A percentile compares a stretch with the other conserved stretches of the same genome.
Conservation (phyloP, 2,329 filamentous ascomycete genomes). For the Calonectria hawksworthii region DNA sequence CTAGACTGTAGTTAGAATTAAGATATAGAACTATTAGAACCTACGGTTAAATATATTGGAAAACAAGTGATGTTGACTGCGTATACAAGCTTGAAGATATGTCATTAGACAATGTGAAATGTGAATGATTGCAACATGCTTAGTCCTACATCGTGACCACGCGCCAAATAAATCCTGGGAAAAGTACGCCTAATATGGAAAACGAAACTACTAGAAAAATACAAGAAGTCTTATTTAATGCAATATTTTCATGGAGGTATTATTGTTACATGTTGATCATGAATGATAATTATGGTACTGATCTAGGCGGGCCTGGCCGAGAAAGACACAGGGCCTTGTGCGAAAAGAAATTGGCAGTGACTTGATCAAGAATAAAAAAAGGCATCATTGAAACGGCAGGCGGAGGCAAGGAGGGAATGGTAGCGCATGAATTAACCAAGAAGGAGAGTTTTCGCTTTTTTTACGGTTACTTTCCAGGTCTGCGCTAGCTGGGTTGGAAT, state of each 20-base stretch:
- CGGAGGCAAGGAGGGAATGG: not conserved
- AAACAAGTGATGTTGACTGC: not conserved
- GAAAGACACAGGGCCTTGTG: not conserved
- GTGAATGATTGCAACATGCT: not conserved
- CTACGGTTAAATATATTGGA: no score
- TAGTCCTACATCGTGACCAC: not conserved
- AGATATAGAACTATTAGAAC: no score
- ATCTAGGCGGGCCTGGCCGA: not conserved
- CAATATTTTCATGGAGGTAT: not conserved
- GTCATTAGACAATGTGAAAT: not conserved
- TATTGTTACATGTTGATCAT: not conserved
- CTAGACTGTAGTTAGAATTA: not conserved
- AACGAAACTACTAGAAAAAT: not conserved
- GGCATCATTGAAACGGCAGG: not conserved
- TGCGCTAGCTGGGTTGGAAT: not conserved
- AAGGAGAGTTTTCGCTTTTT: not conserved
- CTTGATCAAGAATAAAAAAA: not conserved
- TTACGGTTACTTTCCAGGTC: not conserved
- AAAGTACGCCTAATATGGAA: not conserved
- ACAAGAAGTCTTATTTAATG: not conserved
- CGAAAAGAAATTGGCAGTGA: not conserved
- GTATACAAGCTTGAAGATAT: not conserved
- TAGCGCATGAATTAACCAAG: not conserved
- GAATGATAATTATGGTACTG: not conserved
- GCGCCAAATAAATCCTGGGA: not conserved